Percentiles rank a stretch among this genome's conserved stretches.
Evolutionary conservation across 108 stramenopile genomes (phyloP).

Genomic region (Cylindrotheca fusiformis): DNA sequence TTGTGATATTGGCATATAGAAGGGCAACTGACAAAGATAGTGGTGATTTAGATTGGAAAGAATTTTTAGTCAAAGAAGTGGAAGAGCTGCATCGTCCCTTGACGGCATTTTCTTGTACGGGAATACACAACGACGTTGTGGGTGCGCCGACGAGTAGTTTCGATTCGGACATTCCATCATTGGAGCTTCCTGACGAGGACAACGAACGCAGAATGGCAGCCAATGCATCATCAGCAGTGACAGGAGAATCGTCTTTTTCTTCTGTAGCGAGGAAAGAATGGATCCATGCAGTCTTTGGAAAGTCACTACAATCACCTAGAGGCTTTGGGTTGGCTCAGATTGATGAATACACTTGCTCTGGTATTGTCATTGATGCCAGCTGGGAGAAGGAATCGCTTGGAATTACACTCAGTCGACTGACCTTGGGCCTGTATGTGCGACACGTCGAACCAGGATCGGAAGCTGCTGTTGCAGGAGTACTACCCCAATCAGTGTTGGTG

Average conservation of each 20-base stretch:
- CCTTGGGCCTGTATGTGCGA: slow-evolving; percentile 69
- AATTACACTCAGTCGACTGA: slow-evolving; percentile 58
- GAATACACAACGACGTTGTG: too few relatives aligned
- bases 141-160: too few relatives aligned
- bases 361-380: slow-evolving; percentile 18
- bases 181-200: too few relatives aligned
- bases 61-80: too few relatives aligned
- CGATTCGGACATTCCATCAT: too few relatives aligned
- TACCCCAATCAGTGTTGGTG: slow-evolving; percentile 51
- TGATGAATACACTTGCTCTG: slow-evolving; percentile 36
- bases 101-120: too few relatives aligned
- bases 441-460: slow-evolving; percentile 40
- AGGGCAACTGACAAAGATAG: too few relatives aligned
- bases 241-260: neutral
- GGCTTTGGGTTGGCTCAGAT: slow-evolving; percentile 51
- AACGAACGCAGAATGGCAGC: too few relatives aligned
- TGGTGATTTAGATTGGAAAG: too few relatives aligned
- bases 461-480: slow-evolving; percentile 59
- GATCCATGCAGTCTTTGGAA: slow-evolving; percentile 79
- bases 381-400: slow-evolving; percentile 36
- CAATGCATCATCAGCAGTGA: too few relatives aligned
- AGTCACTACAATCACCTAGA: slow-evolving; percentile 38
- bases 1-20: too few relatives aligned
- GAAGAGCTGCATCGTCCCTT: too few relatives aligned
- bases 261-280: slow-evolving; percentile 39